phyloP scores from a whole-genome alignment of 495 filamentous ascomycete genomes.

The Hypoxylon perforatum region DNA sequence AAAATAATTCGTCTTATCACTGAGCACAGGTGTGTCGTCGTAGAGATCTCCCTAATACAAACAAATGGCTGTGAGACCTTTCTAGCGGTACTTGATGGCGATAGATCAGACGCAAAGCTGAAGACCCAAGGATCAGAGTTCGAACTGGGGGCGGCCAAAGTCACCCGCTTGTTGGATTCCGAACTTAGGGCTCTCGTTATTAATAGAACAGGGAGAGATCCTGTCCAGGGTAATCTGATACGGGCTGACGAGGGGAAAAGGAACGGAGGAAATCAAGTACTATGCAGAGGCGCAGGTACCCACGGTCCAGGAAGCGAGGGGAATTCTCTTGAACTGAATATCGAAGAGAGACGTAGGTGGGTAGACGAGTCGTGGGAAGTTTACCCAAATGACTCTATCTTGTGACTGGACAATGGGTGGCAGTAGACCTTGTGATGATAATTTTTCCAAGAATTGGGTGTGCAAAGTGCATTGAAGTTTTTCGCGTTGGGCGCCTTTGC shows the following conservation, averaged over 20 bases:
- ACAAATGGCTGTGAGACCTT: constrained; percentile 3
- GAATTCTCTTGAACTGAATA: not conserved
- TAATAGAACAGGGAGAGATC: constrained; percentile 33
- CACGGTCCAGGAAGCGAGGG: constrained; percentile 2
- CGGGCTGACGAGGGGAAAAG: constrained; percentile 12
- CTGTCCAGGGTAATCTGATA: constrained; percentile 27
- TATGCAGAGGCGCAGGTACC: constrained; percentile 12
- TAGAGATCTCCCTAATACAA: constrained; percentile 16
- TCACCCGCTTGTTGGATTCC: constrained; percentile 7
- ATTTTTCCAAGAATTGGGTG: constrained; percentile 25
- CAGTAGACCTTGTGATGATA: constrained; percentile 18
- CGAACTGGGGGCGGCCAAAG: constrained; percentile 6
- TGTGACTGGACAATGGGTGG: constrained; percentile 26
- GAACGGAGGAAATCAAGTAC: constrained; percentile 31
- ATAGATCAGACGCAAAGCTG: constrained; percentile 9
- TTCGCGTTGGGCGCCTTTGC: constrained; percentile 39
- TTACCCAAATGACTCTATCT: constrained; percentile 6
- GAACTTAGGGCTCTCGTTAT: constrained; percentile 30
- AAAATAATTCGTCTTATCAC: constrained; percentile 12
- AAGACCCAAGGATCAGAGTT: constrained; percentile 15
- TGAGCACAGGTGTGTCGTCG: constrained; percentile 20
- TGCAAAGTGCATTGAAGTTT: constrained; percentile 33
- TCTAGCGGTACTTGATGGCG: not conserved
- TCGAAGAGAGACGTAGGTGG: not conserved
- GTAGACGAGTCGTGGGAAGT: not conserved